Conservation (phyloP, 1,139 yeast species). For the Blastobotrys petasosporus region DNA sequence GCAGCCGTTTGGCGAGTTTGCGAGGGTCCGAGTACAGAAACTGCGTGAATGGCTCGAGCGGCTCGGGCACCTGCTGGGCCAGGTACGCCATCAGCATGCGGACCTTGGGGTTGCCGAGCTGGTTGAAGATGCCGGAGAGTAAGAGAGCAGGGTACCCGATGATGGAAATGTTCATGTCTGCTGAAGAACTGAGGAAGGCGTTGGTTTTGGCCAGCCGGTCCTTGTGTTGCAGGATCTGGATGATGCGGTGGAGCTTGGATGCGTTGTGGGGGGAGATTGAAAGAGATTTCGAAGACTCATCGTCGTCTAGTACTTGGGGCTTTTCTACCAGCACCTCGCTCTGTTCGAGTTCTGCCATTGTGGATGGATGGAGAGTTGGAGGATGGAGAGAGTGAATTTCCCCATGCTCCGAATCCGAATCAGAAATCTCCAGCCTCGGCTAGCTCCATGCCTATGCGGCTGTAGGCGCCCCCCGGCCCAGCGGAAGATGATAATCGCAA, state of each 20-base stretch:
- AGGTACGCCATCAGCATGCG: constrained; percentile 6
- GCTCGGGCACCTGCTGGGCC: constrained; percentile 9
- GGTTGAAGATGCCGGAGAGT: constrained; percentile 23
- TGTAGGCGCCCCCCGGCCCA: too few species aligned
- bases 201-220: constrained; percentile 10
- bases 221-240: constrained; percentile 4
- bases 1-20: constrained; percentile 21
- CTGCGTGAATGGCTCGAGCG: neutral
- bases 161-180: constrained; percentile 22
- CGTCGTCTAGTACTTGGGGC: too few species aligned
- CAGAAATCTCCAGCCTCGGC: too few species aligned
- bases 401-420: too few species aligned
- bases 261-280: neutral
- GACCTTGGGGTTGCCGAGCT: constrained; percentile 14
- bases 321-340: constrained; percentile 4
- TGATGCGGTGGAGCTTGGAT: constrained; percentile 3
- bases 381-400: too few species aligned
- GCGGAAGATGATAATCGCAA: too few species aligned
- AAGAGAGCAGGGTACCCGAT: constrained; percentile 29
- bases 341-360: neutral
- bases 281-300: neutral
- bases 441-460: too few species aligned
- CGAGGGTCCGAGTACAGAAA: constrained; percentile 6
- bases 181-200: constrained; percentile 8
- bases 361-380: too few species aligned